Evolutionary conservation across 148 eudicot genomes (phyloP).

Genomic region (Salicornia ramosissima): DNA sequence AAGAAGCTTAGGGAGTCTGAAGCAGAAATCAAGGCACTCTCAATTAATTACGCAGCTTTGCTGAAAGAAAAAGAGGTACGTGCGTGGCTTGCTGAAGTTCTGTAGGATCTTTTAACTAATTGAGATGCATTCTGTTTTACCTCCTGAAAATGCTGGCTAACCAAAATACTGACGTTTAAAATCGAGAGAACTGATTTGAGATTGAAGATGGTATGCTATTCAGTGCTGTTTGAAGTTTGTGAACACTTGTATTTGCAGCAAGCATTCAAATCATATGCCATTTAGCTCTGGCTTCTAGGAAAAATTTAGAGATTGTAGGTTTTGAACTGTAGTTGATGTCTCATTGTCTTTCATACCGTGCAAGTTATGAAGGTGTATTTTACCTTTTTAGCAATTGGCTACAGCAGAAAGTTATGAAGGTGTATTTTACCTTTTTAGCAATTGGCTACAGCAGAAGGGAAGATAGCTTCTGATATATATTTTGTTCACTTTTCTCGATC

Average conservation of each 20-base stretch:
- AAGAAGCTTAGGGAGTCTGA: constrained; percentile 86
- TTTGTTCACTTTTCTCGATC: too few species aligned
- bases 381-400: background rate
- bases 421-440: background rate
- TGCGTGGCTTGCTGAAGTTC: constrained; percentile 3
- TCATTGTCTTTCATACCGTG: background rate
- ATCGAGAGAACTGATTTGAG: background rate
- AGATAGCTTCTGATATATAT: too few species aligned
- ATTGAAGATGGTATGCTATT: background rate
- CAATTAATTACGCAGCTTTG: constrained; percentile 92
- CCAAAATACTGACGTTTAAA: background rate
- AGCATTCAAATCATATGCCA: background rate
- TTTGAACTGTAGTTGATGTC: background rate
- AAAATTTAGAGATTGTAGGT: background rate
- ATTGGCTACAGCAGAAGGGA: background rate
- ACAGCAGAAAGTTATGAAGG: background rate
- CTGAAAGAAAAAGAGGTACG: constrained; percentile 90
- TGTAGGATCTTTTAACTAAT: background rate
- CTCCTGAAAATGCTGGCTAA: background rate
- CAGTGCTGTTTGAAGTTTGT: background rate
- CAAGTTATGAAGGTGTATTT: background rate
- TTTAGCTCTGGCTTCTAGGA: background rate
- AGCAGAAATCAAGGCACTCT: constrained; percentile 81
- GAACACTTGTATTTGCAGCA: background rate
- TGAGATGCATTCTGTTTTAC: background rate